Conservation (phyloP, 23 red algal species). For the Gracilaria vermiculophylla region DNA sequence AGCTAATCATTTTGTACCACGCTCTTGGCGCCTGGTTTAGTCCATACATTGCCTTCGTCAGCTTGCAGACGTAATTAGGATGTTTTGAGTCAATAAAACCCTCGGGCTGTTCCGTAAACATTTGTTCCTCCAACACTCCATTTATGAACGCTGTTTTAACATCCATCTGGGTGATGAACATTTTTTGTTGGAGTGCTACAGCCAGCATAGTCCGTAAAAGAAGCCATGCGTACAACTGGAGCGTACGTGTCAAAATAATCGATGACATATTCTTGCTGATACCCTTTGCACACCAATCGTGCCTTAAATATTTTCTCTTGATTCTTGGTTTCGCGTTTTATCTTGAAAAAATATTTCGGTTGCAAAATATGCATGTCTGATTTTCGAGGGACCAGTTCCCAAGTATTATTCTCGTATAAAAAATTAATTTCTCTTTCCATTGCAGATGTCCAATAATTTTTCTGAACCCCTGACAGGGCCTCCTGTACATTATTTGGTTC, state of each 20-base stretch:
- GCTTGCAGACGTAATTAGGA: too few species aligned
- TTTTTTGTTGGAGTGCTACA: neutral
- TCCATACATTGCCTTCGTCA: too few species aligned
- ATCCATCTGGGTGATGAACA: neutral
- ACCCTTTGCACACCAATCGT: neutral
- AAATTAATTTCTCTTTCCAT: too few species aligned
- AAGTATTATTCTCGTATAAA: too few species aligned
- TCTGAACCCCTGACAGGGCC: too few species aligned
- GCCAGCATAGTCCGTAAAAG: neutral
- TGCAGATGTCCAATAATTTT: too few species aligned
- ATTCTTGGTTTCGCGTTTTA: neutral
- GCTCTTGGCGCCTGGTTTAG: too few species aligned
- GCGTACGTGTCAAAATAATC: conserved; percentile 7
- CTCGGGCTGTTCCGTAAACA: conserved; percentile 45
- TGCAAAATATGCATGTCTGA: too few species aligned
- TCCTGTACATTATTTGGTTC: too few species aligned
- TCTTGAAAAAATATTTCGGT: too few species aligned
- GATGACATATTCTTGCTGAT: neutral
- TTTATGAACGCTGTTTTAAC: conserved; percentile 57
- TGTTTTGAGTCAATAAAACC: conserved; percentile 13
- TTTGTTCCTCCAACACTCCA: conserved; percentile 28
- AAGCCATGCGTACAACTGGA: neutral
- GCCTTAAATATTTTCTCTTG: conserved; percentile 4
- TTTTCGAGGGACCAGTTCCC: too few species aligned
- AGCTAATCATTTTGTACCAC: too few species aligned